Conservation (phyloP, 2,329 filamentous ascomycete genomes). For the Calcarisporium arbuscula region DNA sequence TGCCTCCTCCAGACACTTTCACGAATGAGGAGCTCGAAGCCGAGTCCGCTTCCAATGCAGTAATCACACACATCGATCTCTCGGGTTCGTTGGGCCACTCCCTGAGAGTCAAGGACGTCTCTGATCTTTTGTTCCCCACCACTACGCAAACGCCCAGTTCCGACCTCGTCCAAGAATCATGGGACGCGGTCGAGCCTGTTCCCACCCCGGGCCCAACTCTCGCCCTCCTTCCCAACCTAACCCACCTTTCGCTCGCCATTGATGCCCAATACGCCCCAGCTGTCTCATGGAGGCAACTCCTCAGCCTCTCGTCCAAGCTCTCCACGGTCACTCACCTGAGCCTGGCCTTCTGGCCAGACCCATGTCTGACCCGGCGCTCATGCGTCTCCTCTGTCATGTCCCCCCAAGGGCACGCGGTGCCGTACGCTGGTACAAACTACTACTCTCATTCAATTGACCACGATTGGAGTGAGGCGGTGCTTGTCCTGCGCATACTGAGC, state of each 20-base stretch:
- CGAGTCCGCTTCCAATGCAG: conserved; percentile 16
- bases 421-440: conserved; percentile 48
- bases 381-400: conserved; percentile 40
- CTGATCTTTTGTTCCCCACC: conserved; percentile 45
- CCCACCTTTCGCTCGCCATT: conserved; percentile 53
- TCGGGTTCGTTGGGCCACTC: conserved; percentile 44
- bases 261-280: conserved; percentile 23
- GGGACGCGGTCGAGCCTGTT: conserved; percentile 38
- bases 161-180: conserved; percentile 41
- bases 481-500: conserved; percentile 49
- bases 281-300: conserved; percentile 53
- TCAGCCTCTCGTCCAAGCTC: conserved; percentile 46
- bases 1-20: conserved; percentile 22
- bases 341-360: conserved; percentile 56
- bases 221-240: conserved; percentile 48
- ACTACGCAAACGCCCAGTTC: conserved; percentile 11
- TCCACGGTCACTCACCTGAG: conserved; percentile 53
- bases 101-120: conserved; percentile 45
- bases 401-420: conserved; percentile 34
- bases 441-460: conserved; percentile 53
- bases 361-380: conserved; percentile 50
- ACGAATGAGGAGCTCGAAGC: conserved; percentile 19
- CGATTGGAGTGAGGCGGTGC: conserved; percentile 54
- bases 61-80: conserved; percentile 48
- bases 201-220: conserved; percentile 25